Base-by-base conservation (phyloP, 1,284 basidiomycete species). In the Malassezia vespertilionis region DNA sequence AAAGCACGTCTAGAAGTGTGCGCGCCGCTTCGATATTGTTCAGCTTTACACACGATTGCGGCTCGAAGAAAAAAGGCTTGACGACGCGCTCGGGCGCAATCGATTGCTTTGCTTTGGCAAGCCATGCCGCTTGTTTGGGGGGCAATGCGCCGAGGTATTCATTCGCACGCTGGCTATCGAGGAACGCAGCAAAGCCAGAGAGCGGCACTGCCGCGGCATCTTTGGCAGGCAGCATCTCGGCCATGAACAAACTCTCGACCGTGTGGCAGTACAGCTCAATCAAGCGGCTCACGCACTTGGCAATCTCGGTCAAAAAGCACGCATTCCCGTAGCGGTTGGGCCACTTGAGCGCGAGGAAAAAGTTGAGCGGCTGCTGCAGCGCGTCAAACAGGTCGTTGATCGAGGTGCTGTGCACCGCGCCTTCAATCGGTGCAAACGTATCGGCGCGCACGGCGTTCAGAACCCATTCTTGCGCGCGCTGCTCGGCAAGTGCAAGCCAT, bases 1-100 rank as follows among this genome's bases (percentile, higher is more conserved):
- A 97, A 76, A 97, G 83, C 60, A 83, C 84, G 71, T 99, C 93
- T 44, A 99, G 76, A 43, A 93, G 76, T 48, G 81, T 80, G 10
- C 90, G 80, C 1, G 90, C 89, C 2, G 86, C 83, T 61, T 93
- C 89, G 55, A 97, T 83, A 69, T 97, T 96, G 75, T 99, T 97
- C 37, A 97, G 78, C 74, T 95, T 96, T 63, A 97, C 86, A 65
- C 91, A 96, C 0, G 51, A 77, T 76, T 15, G 72, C 79, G 88
- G 78, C 44, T 82, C 82, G 74, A 99, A 96, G 63, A 90, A 86
- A 77, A 93, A 97, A 5, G 86, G 84, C 61, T 87, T 84, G 38
- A 86, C 77, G 71, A 86, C 88, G 76, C 86, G 88, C 72, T 95
- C 88, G 17, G 83, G 82, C 50, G 82, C 75, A 6, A 90, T 75